A percentile compares a stretch with the other conserved stretches of the same genome.
These are phyloP conservation scores for Hypoxylon rickii DNA, from an alignment of 495 filamentous ascomycete species.

Conservation along the genomic window DNA sequence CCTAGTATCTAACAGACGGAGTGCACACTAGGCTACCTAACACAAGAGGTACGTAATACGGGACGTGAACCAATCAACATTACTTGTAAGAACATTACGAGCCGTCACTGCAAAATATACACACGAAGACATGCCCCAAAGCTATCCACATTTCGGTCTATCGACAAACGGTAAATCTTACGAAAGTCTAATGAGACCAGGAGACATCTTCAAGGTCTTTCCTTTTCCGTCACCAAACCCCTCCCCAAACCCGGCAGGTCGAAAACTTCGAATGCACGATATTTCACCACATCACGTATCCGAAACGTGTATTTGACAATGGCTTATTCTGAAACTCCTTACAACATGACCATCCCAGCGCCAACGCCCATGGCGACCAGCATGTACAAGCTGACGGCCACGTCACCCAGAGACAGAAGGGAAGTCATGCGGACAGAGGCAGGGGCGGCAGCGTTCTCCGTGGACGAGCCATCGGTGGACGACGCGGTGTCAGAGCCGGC, in stretches of 20 bases:
- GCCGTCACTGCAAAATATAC: background rate
- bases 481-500: conserved; percentile 46
- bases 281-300: conserved; percentile 1
- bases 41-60: too few relatives aligned
- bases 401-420: conserved; percentile 62
- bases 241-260: background rate
- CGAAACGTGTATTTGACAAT: background rate
- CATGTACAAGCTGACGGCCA: conserved; percentile 71
- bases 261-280: conserved; percentile 6
- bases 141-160: conserved; percentile 1
- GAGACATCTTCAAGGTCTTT: background rate
- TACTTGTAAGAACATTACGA: too few relatives aligned
- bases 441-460: conserved; percentile 39
- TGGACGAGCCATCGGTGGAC: conserved; percentile 23
- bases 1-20: too few relatives aligned
- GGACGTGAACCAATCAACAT: too few relatives aligned
- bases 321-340: conserved; percentile 37
- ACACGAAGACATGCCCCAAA: background rate
- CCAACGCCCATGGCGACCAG: conserved; percentile 69
- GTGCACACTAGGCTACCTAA: too few relatives aligned
- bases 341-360: conserved; percentile 77
- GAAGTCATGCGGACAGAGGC: conserved; percentile 51
- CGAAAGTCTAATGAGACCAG: conserved; percentile 1
- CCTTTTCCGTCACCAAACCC: background rate
- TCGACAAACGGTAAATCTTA: conserved; percentile 7